phyloP scores from a whole-genome alignment of 495 filamentous ascomycete genomes.

The Trichoderma reesei region DNA sequence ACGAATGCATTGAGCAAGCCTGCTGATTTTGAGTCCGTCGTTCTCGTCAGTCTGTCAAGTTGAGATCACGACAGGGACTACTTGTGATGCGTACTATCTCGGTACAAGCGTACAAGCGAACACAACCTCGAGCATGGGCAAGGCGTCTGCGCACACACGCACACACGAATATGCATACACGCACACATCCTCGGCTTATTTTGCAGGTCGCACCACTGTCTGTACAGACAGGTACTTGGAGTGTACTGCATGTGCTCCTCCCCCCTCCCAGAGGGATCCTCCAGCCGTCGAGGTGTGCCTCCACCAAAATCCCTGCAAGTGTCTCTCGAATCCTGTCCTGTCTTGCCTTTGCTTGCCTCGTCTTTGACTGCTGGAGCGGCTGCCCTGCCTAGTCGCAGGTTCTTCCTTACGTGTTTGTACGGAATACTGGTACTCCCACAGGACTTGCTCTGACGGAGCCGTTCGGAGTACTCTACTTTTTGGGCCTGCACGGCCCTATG shows the following conservation, averaged over 20 bases:
- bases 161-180: neutral
- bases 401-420: no score
- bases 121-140: neutral
- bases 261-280: neutral
- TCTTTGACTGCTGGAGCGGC: slow-evolving; percentile 1
- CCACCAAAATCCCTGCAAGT: neutral
- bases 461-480: neutral
- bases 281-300: neutral
- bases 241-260: no score
- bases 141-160: no score
- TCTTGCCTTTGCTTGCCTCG: neutral
- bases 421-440: no score
- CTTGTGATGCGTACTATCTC: neutral
- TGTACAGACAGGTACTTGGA: no score
- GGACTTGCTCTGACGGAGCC: no score
- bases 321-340: neutral
- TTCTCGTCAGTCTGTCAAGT: neutral
- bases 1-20: neutral
- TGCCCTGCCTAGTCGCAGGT: neutral
- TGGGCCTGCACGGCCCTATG: neutral
- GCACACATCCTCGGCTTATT: neutral
- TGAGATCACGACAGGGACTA: neutral
- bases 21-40: neutral
- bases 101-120: neutral
- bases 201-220: neutral